These are phyloP conservation scores for Pythium sp. DNA, from an alignment of 352 stramenopile species.

Conservation along the genomic window DNA sequence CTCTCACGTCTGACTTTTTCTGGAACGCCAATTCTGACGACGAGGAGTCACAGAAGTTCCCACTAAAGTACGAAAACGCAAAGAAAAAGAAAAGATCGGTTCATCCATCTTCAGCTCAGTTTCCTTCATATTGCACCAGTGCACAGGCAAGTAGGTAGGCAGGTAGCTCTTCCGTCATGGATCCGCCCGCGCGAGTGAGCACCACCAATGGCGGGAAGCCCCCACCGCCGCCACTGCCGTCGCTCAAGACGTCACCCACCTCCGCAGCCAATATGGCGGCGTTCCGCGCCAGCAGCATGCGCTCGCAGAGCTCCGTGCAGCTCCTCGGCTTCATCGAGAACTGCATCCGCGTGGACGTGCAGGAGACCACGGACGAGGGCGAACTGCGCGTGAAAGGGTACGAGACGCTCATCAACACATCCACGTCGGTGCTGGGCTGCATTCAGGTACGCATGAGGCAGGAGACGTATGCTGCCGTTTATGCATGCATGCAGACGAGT, in stretches of 20 bases:
- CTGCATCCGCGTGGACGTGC: constrained; percentile 34
- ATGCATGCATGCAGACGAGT: not conserved
- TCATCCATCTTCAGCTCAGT: not conserved
- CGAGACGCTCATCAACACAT: constrained; percentile 67
- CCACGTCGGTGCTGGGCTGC: constrained; percentile 69
- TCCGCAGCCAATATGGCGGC: constrained; percentile 16
- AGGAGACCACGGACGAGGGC: constrained; percentile 57
- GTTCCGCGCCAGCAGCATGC: constrained; percentile 28
- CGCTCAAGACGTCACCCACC: constrained; percentile 11
- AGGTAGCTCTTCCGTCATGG: not conserved
- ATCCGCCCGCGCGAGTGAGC: not conserved
- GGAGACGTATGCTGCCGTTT: not conserved
- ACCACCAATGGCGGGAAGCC: constrained; percentile 4
- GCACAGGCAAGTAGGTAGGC: not conserved
- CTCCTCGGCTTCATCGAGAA: constrained; percentile 81
- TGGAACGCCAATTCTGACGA: constrained; percentile 6
- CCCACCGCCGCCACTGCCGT: not conserved
- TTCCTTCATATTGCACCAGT: not conserved
- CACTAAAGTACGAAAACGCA: not conserved
- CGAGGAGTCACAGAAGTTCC: constrained; percentile 3
- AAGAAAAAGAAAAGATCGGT: constrained; percentile 5
- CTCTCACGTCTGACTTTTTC: not conserved
- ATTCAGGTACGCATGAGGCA: constrained; percentile 34
- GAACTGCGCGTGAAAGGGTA: constrained; percentile 74
- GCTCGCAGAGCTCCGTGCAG: constrained; percentile 82